Evolutionary conservation across 768 basidiomycete species (phyloP).

Genomic region (Lactarius psammicola): DNA sequence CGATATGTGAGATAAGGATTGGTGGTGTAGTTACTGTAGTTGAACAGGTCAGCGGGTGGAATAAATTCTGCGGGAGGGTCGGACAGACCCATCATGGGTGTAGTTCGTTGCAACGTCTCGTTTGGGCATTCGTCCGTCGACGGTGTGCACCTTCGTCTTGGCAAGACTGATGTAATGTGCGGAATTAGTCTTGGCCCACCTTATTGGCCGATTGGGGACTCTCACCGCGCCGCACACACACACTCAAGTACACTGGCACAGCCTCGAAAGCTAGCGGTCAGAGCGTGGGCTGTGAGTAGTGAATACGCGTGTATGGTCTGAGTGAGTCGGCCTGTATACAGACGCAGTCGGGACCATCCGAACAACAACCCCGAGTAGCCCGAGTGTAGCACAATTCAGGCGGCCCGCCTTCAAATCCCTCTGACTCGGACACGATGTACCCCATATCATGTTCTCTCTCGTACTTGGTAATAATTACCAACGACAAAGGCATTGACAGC

Average conservation of each 20-base stretch:
- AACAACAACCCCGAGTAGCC: background rate
- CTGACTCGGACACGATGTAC: too few relatives aligned
- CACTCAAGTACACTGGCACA: background rate
- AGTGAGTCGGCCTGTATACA: background rate
- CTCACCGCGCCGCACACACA: background rate
- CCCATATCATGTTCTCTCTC: too few relatives aligned
- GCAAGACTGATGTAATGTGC: background rate
- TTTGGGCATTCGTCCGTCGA: background rate
- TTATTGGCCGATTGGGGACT: background rate
- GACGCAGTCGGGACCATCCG: background rate
- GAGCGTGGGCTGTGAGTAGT: background rate
- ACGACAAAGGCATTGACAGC: too few relatives aligned
- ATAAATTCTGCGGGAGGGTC: background rate
- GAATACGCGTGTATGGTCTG: background rate
- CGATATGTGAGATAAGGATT: constrained; percentile 81
- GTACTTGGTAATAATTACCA: too few relatives aligned
- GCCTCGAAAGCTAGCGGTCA: background rate
- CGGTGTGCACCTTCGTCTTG: constrained; percentile 2
- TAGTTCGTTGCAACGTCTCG: background rate
- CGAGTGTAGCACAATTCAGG: too few relatives aligned
- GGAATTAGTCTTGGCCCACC: background rate
- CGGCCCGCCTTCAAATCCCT: too few relatives aligned
- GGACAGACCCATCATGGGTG: constrained; percentile 16
- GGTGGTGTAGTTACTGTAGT: constrained; percentile 31
- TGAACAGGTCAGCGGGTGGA: background rate